Evolutionary conservation across 2,329 filamentous ascomycete species (phyloP), one percentile per base, ranked within the genome.

Genomic region (Mariannaea elegans): DNA sequence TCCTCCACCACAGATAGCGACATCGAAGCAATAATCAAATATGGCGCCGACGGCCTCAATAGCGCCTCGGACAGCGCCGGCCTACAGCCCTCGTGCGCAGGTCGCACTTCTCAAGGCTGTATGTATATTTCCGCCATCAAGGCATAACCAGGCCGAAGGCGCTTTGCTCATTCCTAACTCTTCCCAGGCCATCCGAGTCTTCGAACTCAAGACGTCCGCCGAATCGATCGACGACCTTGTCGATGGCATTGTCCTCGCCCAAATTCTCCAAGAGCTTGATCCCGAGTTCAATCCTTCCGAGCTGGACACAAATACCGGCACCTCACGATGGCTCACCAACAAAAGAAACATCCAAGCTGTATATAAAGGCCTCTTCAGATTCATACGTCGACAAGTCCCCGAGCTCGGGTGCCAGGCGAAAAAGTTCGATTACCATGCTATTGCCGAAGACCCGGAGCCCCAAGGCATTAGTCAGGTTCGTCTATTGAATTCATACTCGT

Each of bases 191-290:
- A 75, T 76, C 50, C 67, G 72, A 62, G 71, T 81, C 7, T 84
- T 83, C 62, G 71, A 80, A 27, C 73, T 83, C 49, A 76, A 81
- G 36, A 72, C 77, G 34, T 75, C 78, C 61, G 80, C 80, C 70
- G 80, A 80, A 64, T 81, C 80, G n/a, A 75, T 84, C 49, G 78
- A 82, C 50, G 79, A 84, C 52, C 78, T 85, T 44, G 75, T 78
- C 70, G 85, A 87, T 64, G 85, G 84, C 53, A 74, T 82, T 58
- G 73, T 83, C 29, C 81, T 87, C 64, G 84, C 81, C 38, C 76
- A 84, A 63, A 80, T 87, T 45, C 81, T 88, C 59, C 80, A 84
- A 71, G 82, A 87, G 67, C 76, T 90, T 46, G 85, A 88, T 66
- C 71, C 80, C 31, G 77, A 81, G 60, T 90, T 87, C 69, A 81